Conservation (phyloP, 225 moss, liverwort and hornwort genomes). For the Polytrichum formosum region DNA sequence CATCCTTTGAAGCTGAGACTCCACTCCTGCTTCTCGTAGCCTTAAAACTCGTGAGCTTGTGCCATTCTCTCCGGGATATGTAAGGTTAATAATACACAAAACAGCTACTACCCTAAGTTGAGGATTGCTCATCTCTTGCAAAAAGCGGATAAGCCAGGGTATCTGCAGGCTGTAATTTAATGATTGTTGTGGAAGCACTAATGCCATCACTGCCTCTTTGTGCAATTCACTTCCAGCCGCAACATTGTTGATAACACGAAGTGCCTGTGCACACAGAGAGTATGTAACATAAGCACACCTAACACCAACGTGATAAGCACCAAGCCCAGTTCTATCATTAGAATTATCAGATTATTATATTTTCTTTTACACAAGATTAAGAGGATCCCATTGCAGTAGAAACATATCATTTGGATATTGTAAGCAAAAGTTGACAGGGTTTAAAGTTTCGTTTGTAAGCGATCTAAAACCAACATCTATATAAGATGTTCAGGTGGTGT, state of each 20-base stretch:
- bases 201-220: conserved; percentile 88
- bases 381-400: no score
- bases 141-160: conserved; percentile 64
- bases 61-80: conserved; percentile 64
- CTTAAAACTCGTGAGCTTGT: conserved; percentile 52
- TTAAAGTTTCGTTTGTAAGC: no score
- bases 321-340: no score
- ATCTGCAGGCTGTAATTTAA: conserved; percentile 7
- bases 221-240: conserved; percentile 79
- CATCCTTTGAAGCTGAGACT: conserved; percentile 77
- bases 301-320: no score
- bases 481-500: no score
- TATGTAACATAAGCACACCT: background rate
- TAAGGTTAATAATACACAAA: conserved; percentile 94
- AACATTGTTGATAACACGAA: conserved; percentile 86
- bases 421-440: no score
- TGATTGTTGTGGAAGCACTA: conserved; percentile 39
- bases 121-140: conserved; percentile 95
- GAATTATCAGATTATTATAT: no score
- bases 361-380: no score
- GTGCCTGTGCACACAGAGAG: conserved; percentile 52
- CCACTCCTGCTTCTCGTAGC: conserved; percentile 75
- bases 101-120: conserved; percentile 90
- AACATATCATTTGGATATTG: no score
- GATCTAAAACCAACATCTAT: no score